Conservation (phyloP, 2,329 filamentous ascomycete genomes). For the Dactylellina sp. region DNA sequence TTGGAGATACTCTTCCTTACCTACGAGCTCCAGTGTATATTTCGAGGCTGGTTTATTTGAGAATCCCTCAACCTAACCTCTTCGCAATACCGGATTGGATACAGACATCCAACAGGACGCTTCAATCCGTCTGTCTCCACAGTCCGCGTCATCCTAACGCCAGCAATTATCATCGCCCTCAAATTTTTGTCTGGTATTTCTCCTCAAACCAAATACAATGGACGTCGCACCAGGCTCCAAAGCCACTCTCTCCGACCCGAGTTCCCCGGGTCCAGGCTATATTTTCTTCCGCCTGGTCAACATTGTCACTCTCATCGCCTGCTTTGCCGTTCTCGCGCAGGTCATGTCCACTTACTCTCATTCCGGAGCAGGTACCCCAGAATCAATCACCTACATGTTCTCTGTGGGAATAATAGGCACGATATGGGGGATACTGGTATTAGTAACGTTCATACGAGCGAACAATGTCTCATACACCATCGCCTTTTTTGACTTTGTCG, state of each 20-base stretch:
- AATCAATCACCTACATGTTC: slow-evolving; percentile 42
- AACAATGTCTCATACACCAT: slow-evolving; percentile 48
- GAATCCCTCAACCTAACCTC: background rate
- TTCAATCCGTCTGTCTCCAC: too few relatives aligned
- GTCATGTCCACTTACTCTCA: slow-evolving; percentile 43
- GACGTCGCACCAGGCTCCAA: slow-evolving; percentile 50
- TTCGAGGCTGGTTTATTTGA: slow-evolving; percentile 1
- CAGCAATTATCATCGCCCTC: background rate
- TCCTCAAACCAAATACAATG: slow-evolving; percentile 22
- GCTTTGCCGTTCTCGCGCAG: slow-evolving; percentile 45
- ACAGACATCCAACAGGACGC: background rate
- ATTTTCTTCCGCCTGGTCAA: slow-evolving; percentile 52
- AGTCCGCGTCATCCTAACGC: slow-evolving; percentile 10
- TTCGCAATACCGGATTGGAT: background rate
- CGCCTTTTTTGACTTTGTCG: slow-evolving; percentile 51
- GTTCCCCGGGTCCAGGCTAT: slow-evolving; percentile 47
- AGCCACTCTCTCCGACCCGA: slow-evolving; percentile 20
- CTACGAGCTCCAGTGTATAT: background rate
- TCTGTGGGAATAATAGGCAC: slow-evolving; percentile 51
- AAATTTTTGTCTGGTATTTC: too few relatives aligned
- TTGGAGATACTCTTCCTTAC: slow-evolving; percentile 2
- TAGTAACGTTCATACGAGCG: slow-evolving; percentile 42
- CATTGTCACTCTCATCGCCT: slow-evolving; percentile 45
- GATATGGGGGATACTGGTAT: slow-evolving; percentile 43
- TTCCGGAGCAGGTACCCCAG: slow-evolving; percentile 18